These are phyloP conservation scores for Saturnispora mendoncae DNA, from an alignment of 805 yeast species.

Conservation along the genomic window DNA sequence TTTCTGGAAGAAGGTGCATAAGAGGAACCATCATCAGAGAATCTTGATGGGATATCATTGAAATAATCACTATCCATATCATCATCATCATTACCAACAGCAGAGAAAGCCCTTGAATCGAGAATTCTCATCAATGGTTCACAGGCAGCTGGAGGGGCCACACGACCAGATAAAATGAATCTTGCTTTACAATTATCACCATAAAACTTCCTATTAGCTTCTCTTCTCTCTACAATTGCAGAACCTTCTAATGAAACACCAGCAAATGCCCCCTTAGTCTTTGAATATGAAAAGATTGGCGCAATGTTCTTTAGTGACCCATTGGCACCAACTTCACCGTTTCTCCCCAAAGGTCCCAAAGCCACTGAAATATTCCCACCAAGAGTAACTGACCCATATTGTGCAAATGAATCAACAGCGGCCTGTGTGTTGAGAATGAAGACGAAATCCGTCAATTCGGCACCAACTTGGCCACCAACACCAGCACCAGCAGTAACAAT, in stretches of 20 bases:
- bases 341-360: slow-evolving; percentile 96
- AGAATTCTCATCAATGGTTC: slow-evolving; percentile 80
- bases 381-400: slow-evolving; percentile 84
- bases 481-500: slow-evolving; percentile 97
- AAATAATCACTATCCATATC: slow-evolving; percentile 54
- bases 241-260: slow-evolving; percentile 97
- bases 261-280: slow-evolving; percentile 93
- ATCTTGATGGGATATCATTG: slow-evolving; percentile 66
- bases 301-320: slow-evolving; percentile 84
- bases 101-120: slow-evolving; percentile 72
- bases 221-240: slow-evolving; percentile 92
- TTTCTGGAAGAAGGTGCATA: slow-evolving; percentile 18
- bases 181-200: slow-evolving; percentile 87
- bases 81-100: slow-evolving; percentile 32
- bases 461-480: slow-evolving; percentile 96
- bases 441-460: slow-evolving; percentile 92
- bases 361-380: slow-evolving; percentile 95
- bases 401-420: slow-evolving; percentile 92
- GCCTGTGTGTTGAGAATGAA: slow-evolving; percentile 78
- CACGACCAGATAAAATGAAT: slow-evolving; percentile 71
- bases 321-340: slow-evolving; percentile 94
- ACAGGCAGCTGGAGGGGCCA: slow-evolving; percentile 88
- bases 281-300: slow-evolving; percentile 87
- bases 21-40: slow-evolving; percentile 48
- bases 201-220: slow-evolving; percentile 91